Percentiles rank a stretch among this genome's conserved stretches.
Conservation (phyloP, 352 stramenopile genomes). For the Globisporangium emineosum region DNA sequence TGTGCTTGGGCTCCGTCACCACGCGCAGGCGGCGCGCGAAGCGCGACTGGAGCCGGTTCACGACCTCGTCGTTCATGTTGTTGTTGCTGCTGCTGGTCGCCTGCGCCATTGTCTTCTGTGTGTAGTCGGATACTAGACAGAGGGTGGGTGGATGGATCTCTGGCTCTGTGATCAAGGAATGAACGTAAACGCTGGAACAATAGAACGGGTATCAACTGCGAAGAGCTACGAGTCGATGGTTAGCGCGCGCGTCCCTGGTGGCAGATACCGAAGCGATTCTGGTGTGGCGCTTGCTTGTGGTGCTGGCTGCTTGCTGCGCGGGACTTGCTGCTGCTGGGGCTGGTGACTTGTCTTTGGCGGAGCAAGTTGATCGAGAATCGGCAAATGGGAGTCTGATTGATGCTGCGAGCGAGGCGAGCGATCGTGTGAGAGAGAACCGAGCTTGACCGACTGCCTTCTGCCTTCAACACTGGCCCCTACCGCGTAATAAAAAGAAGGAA, state of each 20-base stretch:
- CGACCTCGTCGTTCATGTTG: constrained; percentile 13
- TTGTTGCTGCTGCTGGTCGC: constrained; percentile 15
- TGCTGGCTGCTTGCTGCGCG: too few species aligned
- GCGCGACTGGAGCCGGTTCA: constrained; percentile 22
- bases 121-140: background rate
- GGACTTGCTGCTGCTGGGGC: background rate
- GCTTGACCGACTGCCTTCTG: background rate
- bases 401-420: background rate
- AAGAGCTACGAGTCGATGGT: constrained; percentile 7
- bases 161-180: too few species aligned
- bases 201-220: background rate
- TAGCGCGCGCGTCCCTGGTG: background rate
- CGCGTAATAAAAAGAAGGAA: constrained; percentile 11
- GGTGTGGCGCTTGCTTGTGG: background rate
- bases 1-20: constrained; percentile 81
- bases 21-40: constrained; percentile 72
- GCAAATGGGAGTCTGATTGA: constrained; percentile 14
- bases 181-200: background rate
- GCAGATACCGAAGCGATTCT: background rate
- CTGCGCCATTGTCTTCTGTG: constrained; percentile 17
- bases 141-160: background rate
- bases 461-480: background rate
- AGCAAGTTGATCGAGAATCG: constrained; percentile 14
- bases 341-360: background rate
- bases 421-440: background rate